Percentiles rank a stretch among this genome's conserved stretches.
Conservation (phyloP, 306 rosid species). For the Rosa rugosa region DNA sequence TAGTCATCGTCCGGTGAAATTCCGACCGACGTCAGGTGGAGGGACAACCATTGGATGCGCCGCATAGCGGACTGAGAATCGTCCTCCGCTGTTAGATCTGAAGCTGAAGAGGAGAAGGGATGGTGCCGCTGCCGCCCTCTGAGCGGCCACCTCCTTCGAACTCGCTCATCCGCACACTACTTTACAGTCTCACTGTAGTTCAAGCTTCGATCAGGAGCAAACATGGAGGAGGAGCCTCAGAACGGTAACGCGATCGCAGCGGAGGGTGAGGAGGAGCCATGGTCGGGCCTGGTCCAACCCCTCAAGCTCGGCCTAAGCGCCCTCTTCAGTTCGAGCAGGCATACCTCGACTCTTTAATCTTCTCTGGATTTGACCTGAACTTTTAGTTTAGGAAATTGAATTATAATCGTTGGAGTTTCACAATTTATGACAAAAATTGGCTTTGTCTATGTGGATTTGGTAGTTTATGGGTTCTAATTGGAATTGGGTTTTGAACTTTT, state of each 20-base stretch:
- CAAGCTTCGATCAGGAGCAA: not conserved
- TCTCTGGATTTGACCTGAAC: not conserved
- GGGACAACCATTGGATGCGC: no score
- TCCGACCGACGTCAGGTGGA: no score
- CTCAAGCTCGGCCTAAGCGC: slow-evolving; percentile 72
- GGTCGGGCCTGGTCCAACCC: slow-evolving; percentile 87
- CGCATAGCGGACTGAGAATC: no score
- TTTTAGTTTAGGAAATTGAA: not conserved
- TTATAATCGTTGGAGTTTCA: not conserved
- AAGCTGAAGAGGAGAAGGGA: no score
- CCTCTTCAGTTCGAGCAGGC: slow-evolving; percentile 97
- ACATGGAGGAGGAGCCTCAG: slow-evolving; percentile 32
- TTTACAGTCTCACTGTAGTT: not conserved
- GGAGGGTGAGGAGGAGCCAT: slow-evolving; percentile 46
- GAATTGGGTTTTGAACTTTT: no score
- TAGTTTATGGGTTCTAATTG: no score
- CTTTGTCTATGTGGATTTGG: no score
- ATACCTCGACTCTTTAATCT: slow-evolving; percentile 65
- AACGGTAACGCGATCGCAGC: slow-evolving; percentile 21
- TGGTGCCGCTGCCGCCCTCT: no score
- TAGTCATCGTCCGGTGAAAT: no score
- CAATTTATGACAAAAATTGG: not conserved
- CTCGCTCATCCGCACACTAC: no score
- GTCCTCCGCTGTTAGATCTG: no score
- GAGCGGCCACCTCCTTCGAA: no score